Percentiles rank a stretch among this genome's conserved stretches.
These are phyloP conservation scores for Wickerhamomyces pijperi DNA, from an alignment of 805 yeast species.

Conservation along the genomic window DNA sequence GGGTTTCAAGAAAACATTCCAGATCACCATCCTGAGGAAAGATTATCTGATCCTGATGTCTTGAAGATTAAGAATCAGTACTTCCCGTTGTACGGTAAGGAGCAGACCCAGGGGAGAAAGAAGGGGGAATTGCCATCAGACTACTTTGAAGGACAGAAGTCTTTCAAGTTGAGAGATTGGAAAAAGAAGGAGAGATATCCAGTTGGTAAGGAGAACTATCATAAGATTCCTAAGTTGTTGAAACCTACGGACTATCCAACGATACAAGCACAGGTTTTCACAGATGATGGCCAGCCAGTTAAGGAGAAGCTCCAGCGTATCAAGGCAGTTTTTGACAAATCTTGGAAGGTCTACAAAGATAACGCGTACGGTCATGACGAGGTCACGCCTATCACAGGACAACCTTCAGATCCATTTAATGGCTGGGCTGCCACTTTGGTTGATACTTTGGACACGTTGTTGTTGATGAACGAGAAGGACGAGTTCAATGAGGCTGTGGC, in stretches of 20 bases:
- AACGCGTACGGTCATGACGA: conserved; percentile 38
- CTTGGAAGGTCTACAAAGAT: conserved; percentile 33
- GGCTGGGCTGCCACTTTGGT: conserved; percentile 42
- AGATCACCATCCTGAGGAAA: background rate
- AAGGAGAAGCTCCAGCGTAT: conserved; percentile 20
- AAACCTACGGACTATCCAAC: conserved; percentile 12
- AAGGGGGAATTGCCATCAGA: conserved; percentile 10
- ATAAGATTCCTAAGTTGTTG: conserved; percentile 11
- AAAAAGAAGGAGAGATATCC: conserved; percentile 14
- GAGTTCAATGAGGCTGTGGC: conserved; percentile 29
- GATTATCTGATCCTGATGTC: conserved; percentile 6
- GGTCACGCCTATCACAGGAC: conserved; percentile 26
- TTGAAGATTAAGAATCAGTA: conserved; percentile 25
- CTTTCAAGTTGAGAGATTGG: conserved; percentile 8
- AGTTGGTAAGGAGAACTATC: conserved; percentile 15
- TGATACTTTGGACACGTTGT: conserved; percentile 41
- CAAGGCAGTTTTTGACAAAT: conserved; percentile 24
- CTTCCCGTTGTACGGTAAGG: conserved; percentile 24
- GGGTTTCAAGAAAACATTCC: background rate
- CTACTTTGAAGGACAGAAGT: conserved; percentile 13
- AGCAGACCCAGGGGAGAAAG: conserved; percentile 6
- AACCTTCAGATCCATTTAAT: conserved; percentile 27
- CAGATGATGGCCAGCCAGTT: conserved; percentile 19
- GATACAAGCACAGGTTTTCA: conserved; percentile 20
- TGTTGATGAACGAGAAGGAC: conserved; percentile 29